A percentile compares a stretch with the other conserved stretches of the same genome.
Conservation (phyloP, 352 stramenopile species). For the Globisporangium perplexum region DNA sequence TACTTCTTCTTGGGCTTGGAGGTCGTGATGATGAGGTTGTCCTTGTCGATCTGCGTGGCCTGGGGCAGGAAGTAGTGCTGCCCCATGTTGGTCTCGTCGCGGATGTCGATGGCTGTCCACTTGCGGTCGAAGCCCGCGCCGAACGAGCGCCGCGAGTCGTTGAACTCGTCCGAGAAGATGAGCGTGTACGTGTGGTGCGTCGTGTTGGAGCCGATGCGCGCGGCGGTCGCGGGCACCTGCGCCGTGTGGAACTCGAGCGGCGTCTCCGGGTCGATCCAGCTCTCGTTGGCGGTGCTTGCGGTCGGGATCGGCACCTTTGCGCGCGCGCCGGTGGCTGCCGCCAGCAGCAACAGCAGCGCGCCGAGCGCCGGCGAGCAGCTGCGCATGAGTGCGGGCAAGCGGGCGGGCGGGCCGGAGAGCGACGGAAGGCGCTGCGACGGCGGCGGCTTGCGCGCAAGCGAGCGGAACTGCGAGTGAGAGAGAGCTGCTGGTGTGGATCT, state of each 20-base stretch:
- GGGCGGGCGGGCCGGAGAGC: not conserved
- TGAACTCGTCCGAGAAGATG: constrained; percentile 97
- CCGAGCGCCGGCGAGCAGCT: constrained; percentile 15
- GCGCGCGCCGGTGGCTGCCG: constrained; percentile 1
- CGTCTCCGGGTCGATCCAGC: constrained; percentile 83
- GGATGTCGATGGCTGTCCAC: constrained; percentile 96
- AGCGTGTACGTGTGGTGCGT: constrained; percentile 63
- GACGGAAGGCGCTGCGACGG: not conserved
- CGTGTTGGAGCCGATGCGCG: constrained; percentile 20
- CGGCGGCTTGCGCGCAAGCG: not conserved
- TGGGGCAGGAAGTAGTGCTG: constrained; percentile 96
- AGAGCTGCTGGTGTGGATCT: not conserved
- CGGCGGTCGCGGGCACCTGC: constrained; percentile 34
- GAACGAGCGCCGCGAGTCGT: constrained; percentile 91
- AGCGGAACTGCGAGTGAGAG: not conserved
- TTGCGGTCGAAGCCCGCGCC: constrained; percentile 91
- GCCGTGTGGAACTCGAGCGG: constrained; percentile 39
- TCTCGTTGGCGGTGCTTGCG: constrained; percentile 29
- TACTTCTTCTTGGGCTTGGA: constrained; percentile 82
- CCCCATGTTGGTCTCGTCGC: constrained; percentile 92
- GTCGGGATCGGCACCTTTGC: constrained; percentile 21
- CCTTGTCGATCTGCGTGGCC: constrained; percentile 90
- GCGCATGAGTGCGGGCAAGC: not conserved
- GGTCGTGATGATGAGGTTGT: constrained; percentile 91
- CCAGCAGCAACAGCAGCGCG: constrained; percentile 10